These are phyloP conservation scores for Aspergillus sojae DNA, from an alignment of 2,329 filamentous ascomycete genomes.

Conservation along the genomic window DNA sequence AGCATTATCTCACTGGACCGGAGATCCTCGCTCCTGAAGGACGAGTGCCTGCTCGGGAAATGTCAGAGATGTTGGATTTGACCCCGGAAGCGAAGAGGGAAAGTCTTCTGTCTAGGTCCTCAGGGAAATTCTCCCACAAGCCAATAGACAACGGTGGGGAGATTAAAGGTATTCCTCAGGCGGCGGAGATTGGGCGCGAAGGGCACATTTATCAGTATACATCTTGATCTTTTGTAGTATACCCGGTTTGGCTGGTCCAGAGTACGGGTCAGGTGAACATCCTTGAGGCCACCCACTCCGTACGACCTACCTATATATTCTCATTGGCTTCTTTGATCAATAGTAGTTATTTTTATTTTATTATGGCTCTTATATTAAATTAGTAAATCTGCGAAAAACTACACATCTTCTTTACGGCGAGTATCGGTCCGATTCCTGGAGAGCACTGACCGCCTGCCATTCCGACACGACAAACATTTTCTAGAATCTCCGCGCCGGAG, in stretches of 20 bases:
- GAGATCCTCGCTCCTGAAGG: conserved; percentile 82
- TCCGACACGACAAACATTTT: conserved; percentile 16
- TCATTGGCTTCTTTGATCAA: neutral
- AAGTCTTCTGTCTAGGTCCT: conserved; percentile 27
- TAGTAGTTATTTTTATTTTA: neutral
- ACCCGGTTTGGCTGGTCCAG: conserved; percentile 2
- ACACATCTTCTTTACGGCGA: neutral
- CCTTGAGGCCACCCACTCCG: neutral
- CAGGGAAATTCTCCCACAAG: conserved; percentile 21
- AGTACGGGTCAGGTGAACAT: neutral
- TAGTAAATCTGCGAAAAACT: neutral
- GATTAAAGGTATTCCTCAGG: conserved; percentile 67
- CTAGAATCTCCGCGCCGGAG: conserved; percentile 25
- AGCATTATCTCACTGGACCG: conserved; percentile 76
- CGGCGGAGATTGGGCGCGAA: conserved; percentile 45
- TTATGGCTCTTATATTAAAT: neutral
- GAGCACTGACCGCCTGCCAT: conserved; percentile 27
- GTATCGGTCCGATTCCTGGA: neutral
- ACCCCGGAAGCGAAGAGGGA: conserved; percentile 30
- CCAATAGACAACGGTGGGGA: conserved; percentile 31
- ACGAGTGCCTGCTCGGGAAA: conserved; percentile 24
- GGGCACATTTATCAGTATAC: conserved; percentile 38
- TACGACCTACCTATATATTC: neutral
- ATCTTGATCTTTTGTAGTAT: conserved; percentile 6
- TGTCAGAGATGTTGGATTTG: conserved; percentile 32